Evolutionary conservation across 331 rosid species (phyloP), one percentile per base, ranked within the genome.

Genomic region (Acacia concinna): DNA sequence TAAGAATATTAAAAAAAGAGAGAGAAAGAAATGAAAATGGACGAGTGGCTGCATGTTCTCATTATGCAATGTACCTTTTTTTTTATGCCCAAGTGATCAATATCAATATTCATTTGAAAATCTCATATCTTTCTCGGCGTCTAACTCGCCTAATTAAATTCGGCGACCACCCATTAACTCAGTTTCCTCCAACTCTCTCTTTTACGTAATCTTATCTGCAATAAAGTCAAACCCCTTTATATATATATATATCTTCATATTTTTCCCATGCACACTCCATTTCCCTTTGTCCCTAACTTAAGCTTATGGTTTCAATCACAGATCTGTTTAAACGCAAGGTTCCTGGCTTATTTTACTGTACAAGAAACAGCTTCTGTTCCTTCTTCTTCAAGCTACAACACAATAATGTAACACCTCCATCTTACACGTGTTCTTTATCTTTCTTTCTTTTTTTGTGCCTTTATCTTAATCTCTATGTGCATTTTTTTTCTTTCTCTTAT

Each of bases 141-240:
- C 51, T 63, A 91, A 86, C 89, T 64, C 84, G 87, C 87, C 88
- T 77, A 59, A 59, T 59, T 59, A 83, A 81, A 92, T 93, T 93
- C 10, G 98, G 98, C 88, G 3, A 82, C 81, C 66, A 69, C 6
- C 85, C 97, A 90, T 84, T 79, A 82, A 18, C 31, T 77, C 72
- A 77, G 52, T 69, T 83, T 80, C 81, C 84, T 80, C 78, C 78
- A 18, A 34, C 77, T 63, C 81, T 57, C 80, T 63, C 81, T 65
- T 68, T 75, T 79, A 69, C 87, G 82, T 70, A 27, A 83, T 83
- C 89, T 84, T 77, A 82, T 35, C 75, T 60, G 57, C 78, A 72
- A 18, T 8, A 82, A 79, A 76, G 96, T 90, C 91, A 89, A 84
- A 72, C 76, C 46, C 68, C 71, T 11, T 1, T 41, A 25, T 2